Conservation (phyloP, 2,329 filamentous ascomycete species). For the Arthroderma uncinatum region DNA sequence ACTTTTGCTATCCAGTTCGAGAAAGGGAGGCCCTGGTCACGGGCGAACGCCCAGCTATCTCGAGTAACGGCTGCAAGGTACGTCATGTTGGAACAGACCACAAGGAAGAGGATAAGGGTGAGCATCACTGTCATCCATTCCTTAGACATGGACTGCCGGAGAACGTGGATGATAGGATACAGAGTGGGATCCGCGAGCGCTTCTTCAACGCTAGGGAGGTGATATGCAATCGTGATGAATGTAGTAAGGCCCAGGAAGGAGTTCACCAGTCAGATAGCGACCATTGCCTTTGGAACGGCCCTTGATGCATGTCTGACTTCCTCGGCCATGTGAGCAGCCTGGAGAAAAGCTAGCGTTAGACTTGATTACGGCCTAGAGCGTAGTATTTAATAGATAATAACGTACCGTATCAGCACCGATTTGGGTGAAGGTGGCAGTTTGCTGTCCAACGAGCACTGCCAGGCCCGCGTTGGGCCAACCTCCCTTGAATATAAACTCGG, state of each 20-base stretch:
- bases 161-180: conserved; percentile 42
- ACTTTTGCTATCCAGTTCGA: conserved; percentile 37
- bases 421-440: conserved; percentile 22
- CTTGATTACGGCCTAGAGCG: not conserved
- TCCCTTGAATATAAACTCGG: conserved; percentile 29
- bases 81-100: conserved; percentile 19
- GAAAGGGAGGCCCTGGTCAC: conserved; percentile 45
- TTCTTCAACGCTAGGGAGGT: conserved; percentile 30
- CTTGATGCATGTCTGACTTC: conserved; percentile 39
- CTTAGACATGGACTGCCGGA: conserved; percentile 37
- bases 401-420: conserved; percentile 22
- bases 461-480: conserved; percentile 29
- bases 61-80: conserved; percentile 32
- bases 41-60: conserved; percentile 37
- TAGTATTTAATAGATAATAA: not conserved
- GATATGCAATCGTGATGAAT: conserved; percentile 34
- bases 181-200: conserved; percentile 33
- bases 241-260: conserved; percentile 34
- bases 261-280: conserved; percentile 38
- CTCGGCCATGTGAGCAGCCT: conserved; percentile 32
- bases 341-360: not conserved
- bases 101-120: conserved; percentile 33
- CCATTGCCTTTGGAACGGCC: conserved; percentile 39
- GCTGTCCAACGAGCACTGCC: conserved; percentile 29
- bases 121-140: conserved; percentile 39